Base-by-base conservation (phyloP, 2,329 filamentous ascomycete species). In the Tolypocladium paradoxum region DNA sequence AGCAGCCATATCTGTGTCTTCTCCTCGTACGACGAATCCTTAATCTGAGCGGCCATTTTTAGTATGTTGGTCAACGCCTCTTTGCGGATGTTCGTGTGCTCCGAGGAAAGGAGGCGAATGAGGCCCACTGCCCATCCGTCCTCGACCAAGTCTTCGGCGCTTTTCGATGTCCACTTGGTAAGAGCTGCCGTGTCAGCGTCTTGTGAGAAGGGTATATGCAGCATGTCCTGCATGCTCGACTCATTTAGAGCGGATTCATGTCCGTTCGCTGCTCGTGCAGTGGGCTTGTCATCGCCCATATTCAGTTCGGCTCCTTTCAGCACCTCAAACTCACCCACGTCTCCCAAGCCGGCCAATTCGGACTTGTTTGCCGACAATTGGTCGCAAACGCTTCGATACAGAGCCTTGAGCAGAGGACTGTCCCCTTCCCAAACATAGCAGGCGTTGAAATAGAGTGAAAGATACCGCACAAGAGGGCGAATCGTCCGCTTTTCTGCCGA, bases 1-100 rank as follows among this genome's bases (percentile, higher is more conserved):
- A 96, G 77, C 11, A 96, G 76, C 74, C 87, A 91, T 6, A 91
- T 72, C 56, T 91, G 85, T 37, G 88, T 83, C 62, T 84, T 86
- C 62, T 95, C 89, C 47, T 84, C 78, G 61, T 90, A 84, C 1
- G 80, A 77, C 0, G 87, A 91, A 51, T 82, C 81, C 65, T 84
- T 78, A 49, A 86, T 70, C 63, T 80, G 82, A 34, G 71, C 70
- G 1, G 81, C 78, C 67, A 85, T 78, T 64, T 87, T 88, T 50
- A 82, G 74, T 43, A 91, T 75, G 60, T 83, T 85, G 38, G 76
- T 81, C 20, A 87, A 73, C 6, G 90, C 88, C 70, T 96, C 90
- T 56, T 85, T 83, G 49, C 91, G 82, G 58, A 96, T 86, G 65
- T 87, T 85, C 36, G 76, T 73, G 62, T 93, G 83, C 48, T 83